These are phyloP conservation scores for Chaetomiaceae sp. DNA, from an alignment of 2,329 filamentous ascomycete species.

Conservation along the genomic window DNA sequence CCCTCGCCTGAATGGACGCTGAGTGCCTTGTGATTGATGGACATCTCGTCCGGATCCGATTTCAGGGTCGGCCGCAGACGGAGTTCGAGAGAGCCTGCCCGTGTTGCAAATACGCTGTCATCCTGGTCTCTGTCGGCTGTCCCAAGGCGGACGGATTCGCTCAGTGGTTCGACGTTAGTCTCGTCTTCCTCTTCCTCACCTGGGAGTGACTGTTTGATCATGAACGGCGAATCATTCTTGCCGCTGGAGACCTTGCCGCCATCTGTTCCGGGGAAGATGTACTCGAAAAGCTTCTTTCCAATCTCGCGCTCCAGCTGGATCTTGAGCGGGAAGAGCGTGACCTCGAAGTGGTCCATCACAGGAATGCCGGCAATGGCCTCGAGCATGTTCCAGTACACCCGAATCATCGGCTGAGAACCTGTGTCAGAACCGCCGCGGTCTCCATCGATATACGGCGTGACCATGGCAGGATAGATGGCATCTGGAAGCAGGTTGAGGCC, in stretches of 20 bases:
- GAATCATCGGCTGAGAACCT: slow-evolving; percentile 76
- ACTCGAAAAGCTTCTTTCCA: slow-evolving; percentile 90
- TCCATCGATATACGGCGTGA: slow-evolving; percentile 78
- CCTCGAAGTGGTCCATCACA: slow-evolving; percentile 94
- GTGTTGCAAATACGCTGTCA: slow-evolving; percentile 49
- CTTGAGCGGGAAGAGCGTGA: slow-evolving; percentile 87
- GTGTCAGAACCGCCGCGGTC: slow-evolving; percentile 51
- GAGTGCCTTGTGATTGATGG: slow-evolving; percentile 43
- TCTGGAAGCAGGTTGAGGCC: slow-evolving; percentile 87
- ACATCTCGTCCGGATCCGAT: slow-evolving; percentile 41
- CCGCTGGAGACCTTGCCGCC: slow-evolving; percentile 40
- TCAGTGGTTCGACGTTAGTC: slow-evolving; percentile 40
- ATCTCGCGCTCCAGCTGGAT: slow-evolving; percentile 91
- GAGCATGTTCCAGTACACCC: slow-evolving; percentile 96
- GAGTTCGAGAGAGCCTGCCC: slow-evolving; percentile 72
- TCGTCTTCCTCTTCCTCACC: slow-evolving; percentile 47
- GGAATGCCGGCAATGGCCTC: slow-evolving; percentile 97
- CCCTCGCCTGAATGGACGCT: slow-evolving; percentile 48
- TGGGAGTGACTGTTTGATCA: slow-evolving; percentile 43
- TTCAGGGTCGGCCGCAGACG: slow-evolving; percentile 78
- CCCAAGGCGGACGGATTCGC: slow-evolving; percentile 36
- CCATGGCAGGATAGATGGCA: slow-evolving; percentile 93
- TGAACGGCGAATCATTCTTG: slow-evolving; percentile 59
- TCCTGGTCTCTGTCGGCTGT: slow-evolving; percentile 43
- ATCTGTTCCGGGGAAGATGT: slow-evolving; percentile 86